These are phyloP conservation scores for Spergularia azorica DNA, from an alignment of 179 eudicot genomes.

Conservation along the genomic window DNA sequence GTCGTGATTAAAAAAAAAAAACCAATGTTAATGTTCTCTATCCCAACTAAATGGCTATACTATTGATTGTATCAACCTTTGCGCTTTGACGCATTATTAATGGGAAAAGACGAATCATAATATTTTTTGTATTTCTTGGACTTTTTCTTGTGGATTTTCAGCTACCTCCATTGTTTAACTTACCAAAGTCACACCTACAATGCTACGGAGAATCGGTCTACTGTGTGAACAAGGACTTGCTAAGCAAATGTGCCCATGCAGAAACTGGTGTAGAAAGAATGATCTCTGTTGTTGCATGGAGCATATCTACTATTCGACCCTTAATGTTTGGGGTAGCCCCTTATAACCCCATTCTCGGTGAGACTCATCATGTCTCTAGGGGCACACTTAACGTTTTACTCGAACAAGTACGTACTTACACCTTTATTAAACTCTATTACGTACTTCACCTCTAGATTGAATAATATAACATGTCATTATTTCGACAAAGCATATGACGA, in stretches of 20 bases:
- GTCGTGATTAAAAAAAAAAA: too few relatives aligned
- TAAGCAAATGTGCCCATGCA: slow-evolving; percentile 51
- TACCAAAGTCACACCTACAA: slow-evolving; percentile 86
- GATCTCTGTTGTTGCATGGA: slow-evolving; percentile 61
- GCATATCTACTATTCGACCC: slow-evolving; percentile 63
- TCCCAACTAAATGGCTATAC: too few relatives aligned
- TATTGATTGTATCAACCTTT: neutral
- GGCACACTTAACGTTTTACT: slow-evolving; percentile 64
- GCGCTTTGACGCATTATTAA: neutral
- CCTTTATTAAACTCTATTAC: too few relatives aligned
- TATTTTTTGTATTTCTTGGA: neutral
- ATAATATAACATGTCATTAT: too few relatives aligned
- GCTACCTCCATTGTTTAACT: slow-evolving; percentile 75
- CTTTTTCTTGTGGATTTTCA: slow-evolving; percentile 23
- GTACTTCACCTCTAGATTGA: too few relatives aligned
- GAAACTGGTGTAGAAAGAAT: slow-evolving; percentile 53
- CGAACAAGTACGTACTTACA: slow-evolving; percentile 60
- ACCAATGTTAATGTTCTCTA: too few relatives aligned
- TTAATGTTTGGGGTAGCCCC: slow-evolving; percentile 74
- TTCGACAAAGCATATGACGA: too few relatives aligned
- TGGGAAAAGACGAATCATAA: neutral
- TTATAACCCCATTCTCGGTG: slow-evolving; percentile 84
- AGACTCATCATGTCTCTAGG: slow-evolving; percentile 78
- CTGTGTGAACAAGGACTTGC: slow-evolving; percentile 45
- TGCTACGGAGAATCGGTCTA: slow-evolving; percentile 74